phyloP scores from a whole-genome alignment of 371 early-diverging fungal genomes.

The Rhizopus arrhizus region DNA sequence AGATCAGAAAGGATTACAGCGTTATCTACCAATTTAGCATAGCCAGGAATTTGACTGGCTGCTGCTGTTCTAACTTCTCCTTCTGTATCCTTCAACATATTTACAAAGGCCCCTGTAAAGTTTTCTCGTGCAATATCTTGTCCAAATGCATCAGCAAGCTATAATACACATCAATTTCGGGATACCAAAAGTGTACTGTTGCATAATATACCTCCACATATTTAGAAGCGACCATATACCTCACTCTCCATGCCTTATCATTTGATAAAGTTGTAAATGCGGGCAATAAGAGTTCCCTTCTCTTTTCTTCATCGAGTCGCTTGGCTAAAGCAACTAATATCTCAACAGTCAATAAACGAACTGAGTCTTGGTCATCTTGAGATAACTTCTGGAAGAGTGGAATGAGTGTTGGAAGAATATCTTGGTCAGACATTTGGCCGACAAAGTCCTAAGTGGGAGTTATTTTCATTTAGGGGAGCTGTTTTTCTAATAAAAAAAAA shows the following conservation, averaged over 20 bases:
- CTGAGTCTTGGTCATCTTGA: conserved; percentile 95
- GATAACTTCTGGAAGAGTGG: conserved; percentile 79
- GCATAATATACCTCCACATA: conserved; percentile 74
- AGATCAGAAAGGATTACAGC: conserved; percentile 79
- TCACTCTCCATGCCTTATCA: conserved; percentile 97
- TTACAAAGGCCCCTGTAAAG: conserved; percentile 74
- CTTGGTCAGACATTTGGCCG: conserved; percentile 68
- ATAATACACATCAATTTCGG: not conserved
- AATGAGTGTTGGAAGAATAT: conserved; percentile 75
- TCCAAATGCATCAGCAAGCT: conserved; percentile 84
- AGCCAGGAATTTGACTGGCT: conserved; percentile 85
- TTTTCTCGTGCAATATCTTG: conserved; percentile 75
- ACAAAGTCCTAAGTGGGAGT: conserved; percentile 66
- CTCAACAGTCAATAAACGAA: conserved; percentile 93
- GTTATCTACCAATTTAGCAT: conserved; percentile 80
- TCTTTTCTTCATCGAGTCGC: conserved; percentile 74
- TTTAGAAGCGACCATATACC: conserved; percentile 97
- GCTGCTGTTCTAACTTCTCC: conserved; percentile 97
- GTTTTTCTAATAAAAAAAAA: not conserved
- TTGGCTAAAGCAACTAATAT: conserved; percentile 89
- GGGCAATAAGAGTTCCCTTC: conserved; percentile 71
- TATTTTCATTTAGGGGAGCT: conserved; percentile 19
- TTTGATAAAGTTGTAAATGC: conserved; percentile 75
- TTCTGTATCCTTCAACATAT: conserved; percentile 90
- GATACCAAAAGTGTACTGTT: not conserved